phyloP scores from a whole-genome alignment of 176 grass and related monocot genomes.

The Miscanthus lutarioriparius region DNA sequence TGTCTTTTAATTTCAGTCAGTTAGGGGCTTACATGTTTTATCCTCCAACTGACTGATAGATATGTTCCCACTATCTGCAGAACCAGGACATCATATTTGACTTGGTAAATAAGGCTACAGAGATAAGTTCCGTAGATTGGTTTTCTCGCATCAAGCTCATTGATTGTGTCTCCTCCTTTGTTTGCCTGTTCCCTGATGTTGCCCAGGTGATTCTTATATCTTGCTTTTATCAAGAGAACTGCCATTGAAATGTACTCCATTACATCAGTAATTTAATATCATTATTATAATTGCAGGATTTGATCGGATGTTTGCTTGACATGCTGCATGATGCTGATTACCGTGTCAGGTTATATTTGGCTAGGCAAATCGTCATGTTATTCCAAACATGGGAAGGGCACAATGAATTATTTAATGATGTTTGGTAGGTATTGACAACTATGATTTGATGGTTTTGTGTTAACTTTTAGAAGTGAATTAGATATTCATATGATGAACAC shows the following conservation, averaged over 20 bases:
- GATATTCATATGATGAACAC: not conserved
- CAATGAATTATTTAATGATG: constrained; percentile 82
- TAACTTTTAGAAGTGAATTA: constrained; percentile 4
- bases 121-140: constrained; percentile 66
- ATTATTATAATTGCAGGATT: constrained; percentile 60
- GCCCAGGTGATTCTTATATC: constrained; percentile 63
- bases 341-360: constrained; percentile 84
- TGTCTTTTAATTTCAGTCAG: not conserved
- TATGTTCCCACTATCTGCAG: constrained; percentile 53
- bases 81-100: constrained; percentile 56
- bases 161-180: constrained; percentile 72
- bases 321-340: constrained; percentile 97
- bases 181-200: constrained; percentile 69
- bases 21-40: constrained; percentile 9
- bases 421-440: constrained; percentile 57
- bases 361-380: constrained; percentile 74
- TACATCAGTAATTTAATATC: constrained; percentile 2
- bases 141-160: constrained; percentile 70
- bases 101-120: constrained; percentile 57
- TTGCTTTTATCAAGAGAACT: constrained; percentile 6
- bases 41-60: constrained; percentile 23
- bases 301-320: constrained; percentile 75
- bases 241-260: constrained; percentile 13
- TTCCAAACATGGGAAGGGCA: constrained; percentile 97
- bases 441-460: not conserved